A percentile compares a stretch with the other conserved stretches of the same genome.
phyloP scores from a whole-genome alignment of 2,329 filamentous ascomycete genomes.

The Alternaria arborescens region DNA sequence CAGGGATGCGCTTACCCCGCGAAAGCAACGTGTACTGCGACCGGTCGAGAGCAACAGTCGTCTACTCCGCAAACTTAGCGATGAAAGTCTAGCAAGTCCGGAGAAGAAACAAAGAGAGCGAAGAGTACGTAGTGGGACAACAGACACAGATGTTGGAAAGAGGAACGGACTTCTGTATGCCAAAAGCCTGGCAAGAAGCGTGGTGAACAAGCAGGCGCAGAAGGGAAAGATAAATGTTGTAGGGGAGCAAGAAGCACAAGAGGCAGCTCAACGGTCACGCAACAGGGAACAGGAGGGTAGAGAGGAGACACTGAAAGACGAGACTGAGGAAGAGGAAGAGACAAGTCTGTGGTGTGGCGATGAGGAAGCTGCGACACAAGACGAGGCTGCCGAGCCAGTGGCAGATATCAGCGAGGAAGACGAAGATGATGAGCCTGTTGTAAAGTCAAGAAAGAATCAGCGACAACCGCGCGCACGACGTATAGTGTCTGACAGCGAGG shows the following conservation, averaged over 20 bases:
- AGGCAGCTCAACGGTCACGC: conserved; percentile 14
- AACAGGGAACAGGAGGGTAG: conserved; percentile 13
- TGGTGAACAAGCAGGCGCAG: conserved; percentile 31
- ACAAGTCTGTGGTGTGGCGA: conserved; percentile 45
- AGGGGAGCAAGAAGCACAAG: conserved; percentile 22
- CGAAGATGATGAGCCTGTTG: conserved; percentile 43
- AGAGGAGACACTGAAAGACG: conserved; percentile 18
- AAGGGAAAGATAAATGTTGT: conserved; percentile 27
- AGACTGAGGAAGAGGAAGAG: conserved; percentile 33
- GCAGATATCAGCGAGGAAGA: conserved; percentile 26
- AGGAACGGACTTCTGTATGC: conserved; percentile 33
- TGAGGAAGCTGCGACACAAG: conserved; percentile 24
- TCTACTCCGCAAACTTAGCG: conserved; percentile 37
- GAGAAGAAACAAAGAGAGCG: conserved; percentile 34
- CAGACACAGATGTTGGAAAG: conserved; percentile 27
- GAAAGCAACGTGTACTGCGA: conserved; percentile 45
- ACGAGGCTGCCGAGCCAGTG: conserved; percentile 4
- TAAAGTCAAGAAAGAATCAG: conserved; percentile 28
- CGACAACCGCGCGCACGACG: conserved; percentile 24
- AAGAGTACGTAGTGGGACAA: conserved; percentile 23
- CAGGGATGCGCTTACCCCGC: conserved; percentile 28
- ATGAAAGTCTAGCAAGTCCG: conserved; percentile 42
- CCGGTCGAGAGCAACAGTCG: conserved; percentile 45
- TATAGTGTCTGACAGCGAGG: conserved; percentile 36
- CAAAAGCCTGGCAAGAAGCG: conserved; percentile 40